Percentiles rank a stretch among this genome's conserved stretches.
Conservation (phyloP, 202 grass and related monocot genomes). For the Brachypodium distachyon region DNA sequence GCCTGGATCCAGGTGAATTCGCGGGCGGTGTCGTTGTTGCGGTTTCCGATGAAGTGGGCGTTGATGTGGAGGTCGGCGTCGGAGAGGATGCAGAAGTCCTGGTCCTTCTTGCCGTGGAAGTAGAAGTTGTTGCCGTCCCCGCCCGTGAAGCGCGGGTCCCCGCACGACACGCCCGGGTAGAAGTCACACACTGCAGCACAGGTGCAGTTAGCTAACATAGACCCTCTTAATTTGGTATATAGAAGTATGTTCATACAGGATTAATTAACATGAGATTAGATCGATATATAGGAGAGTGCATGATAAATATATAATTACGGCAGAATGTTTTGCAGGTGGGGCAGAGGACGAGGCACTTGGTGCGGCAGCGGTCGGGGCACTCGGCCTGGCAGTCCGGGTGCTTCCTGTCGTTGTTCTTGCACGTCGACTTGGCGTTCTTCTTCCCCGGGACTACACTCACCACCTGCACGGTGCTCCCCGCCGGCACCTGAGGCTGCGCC, state of each 20-base stretch:
- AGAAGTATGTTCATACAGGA: too few relatives aligned
- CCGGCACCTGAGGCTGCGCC: neutral
- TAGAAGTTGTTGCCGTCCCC: constrained; percentile 80
- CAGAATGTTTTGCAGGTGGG: constrained; percentile 56
- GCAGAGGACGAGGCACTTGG: constrained; percentile 44
- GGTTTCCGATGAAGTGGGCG: constrained; percentile 76
- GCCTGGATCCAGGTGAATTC: constrained; percentile 85
- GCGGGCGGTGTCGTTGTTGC: constrained; percentile 20
- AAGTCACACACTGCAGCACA: constrained; percentile 64
- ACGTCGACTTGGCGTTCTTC: constrained; percentile 23
- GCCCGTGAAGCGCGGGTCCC: constrained; percentile 73
- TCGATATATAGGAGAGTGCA: too few relatives aligned
- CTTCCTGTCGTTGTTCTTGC: neutral
- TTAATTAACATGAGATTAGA: too few relatives aligned
- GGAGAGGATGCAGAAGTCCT: constrained; percentile 62
- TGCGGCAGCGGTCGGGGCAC: constrained; percentile 38
- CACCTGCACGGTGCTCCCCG: neutral
- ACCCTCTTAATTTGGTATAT: too few relatives aligned
- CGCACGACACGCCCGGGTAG: constrained; percentile 48
- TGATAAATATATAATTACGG: neutral
- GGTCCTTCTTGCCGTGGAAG: constrained; percentile 74
- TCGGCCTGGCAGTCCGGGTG: constrained; percentile 10
- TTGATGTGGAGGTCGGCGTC: constrained; percentile 72
- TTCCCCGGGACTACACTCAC: neutral
- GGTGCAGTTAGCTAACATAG: too few relatives aligned